Evolutionary conservation across 257 asterid genomes (phyloP).

Genomic region (Cordia subcordata): DNA sequence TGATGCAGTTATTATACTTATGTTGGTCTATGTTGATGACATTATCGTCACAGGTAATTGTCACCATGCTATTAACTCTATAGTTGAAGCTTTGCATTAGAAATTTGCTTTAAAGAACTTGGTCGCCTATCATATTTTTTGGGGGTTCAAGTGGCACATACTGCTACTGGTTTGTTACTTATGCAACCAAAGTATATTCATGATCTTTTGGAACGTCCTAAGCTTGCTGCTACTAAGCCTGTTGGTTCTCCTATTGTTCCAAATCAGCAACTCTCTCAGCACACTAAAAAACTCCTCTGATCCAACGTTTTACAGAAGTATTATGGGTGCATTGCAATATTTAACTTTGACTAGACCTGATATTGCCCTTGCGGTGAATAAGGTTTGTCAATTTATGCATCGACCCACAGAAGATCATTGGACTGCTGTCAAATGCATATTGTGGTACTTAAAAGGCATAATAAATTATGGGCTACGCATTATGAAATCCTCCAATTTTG

Average conservation of each 20-base stretch:
- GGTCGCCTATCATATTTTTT: not conserved
- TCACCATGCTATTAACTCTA: not conserved
- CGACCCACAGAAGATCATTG: not conserved
- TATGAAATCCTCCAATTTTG: no score
- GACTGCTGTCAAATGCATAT: not conserved
- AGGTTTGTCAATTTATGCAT: not conserved
- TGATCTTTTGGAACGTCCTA: not conserved
- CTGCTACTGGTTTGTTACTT: not conserved
- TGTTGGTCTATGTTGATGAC: conserved; percentile 1
- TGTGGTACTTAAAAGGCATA: not conserved
- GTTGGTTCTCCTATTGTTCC: not conserved
- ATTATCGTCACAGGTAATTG: no score
- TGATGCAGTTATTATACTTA: not conserved
- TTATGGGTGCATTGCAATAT: conserved; percentile 3
- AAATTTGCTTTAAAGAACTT: not conserved
- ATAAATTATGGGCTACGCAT: not conserved
- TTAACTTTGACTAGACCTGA: not conserved
- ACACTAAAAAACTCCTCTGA: not conserved
- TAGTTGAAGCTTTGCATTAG: not conserved
- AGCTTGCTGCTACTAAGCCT: not conserved
- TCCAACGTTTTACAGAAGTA: not conserved
- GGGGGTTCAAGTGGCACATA: not conserved
- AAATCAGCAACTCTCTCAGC: not conserved
- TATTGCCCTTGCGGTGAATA: not conserved
- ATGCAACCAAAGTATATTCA: not conserved